phyloP scores from a whole-genome alignment of 2,329 filamentous ascomycete species.

The Colletotrichum neosansevieriae region DNA sequence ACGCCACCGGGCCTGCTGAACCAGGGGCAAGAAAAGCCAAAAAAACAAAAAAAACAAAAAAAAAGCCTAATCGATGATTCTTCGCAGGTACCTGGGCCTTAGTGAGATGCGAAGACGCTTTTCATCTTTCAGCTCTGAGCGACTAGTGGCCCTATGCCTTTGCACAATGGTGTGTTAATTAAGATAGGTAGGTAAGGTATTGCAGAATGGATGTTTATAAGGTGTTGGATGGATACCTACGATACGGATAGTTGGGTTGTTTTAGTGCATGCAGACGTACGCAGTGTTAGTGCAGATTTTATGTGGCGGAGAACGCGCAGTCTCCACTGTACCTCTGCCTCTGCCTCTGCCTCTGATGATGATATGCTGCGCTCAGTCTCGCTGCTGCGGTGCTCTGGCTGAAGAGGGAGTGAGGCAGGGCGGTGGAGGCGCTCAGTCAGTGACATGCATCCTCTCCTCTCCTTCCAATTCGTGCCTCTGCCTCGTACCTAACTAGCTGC shows the following conservation, averaged over 20 bases:
- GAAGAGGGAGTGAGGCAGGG: not conserved
- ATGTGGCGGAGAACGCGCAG: constrained; percentile 11
- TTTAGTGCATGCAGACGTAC: constrained; percentile 17
- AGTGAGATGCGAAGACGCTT: not conserved
- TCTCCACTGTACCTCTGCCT: not conserved
- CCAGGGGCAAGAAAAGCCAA: not conserved
- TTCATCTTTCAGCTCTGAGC: not conserved
- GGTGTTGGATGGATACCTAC: not conserved
- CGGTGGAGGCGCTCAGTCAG: not conserved
- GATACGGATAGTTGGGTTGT: not conserved
- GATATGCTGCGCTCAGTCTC: not conserved
- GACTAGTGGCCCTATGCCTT: too few species aligned
- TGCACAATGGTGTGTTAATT: not conserved
- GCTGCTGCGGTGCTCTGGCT: too few species aligned
- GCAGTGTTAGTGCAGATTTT: not conserved
- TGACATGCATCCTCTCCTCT: too few species aligned
- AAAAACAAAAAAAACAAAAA: too few species aligned
- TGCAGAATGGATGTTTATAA: not conserved
- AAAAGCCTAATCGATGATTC: constrained; percentile 16
- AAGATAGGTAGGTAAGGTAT: too few species aligned
- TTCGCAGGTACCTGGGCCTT: not conserved
- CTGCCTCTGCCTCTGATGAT: not conserved
- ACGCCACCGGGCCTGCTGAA: constrained; percentile 14
- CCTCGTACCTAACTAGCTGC: too few species aligned
- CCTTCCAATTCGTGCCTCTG: too few species aligned